phyloP scores from a whole-genome alignment of 2,329 filamentous ascomycete genomes.

The Bipolaris zeicola region DNA sequence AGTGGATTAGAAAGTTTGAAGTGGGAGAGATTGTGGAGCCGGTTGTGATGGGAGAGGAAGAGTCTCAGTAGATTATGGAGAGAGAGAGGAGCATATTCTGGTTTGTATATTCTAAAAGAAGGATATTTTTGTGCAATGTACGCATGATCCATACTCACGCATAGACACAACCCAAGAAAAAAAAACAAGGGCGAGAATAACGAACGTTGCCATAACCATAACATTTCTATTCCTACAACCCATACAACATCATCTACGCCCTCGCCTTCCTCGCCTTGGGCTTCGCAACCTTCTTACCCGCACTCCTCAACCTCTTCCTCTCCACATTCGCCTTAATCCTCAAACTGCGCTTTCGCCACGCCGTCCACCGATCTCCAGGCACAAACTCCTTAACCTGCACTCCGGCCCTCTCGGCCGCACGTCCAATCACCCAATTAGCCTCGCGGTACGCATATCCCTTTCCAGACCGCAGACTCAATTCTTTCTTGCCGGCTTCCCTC shows the following conservation, averaged over 20 bases:
- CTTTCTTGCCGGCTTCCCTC: conserved; percentile 42
- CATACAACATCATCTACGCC: conserved; percentile 7
- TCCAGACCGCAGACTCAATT: conserved; percentile 36
- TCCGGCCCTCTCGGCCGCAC: conserved; percentile 64
- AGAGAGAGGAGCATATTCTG: neutral
- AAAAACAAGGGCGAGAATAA: too few species aligned
- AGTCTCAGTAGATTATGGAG: too few species aligned
- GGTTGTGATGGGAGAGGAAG: neutral
- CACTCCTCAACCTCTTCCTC: conserved; percentile 60
- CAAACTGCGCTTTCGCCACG: conserved; percentile 65
- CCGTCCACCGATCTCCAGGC: conserved; percentile 65
- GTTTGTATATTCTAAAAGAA: too few species aligned
- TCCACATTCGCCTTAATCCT: conserved; percentile 59
- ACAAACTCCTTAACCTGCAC: conserved; percentile 62
- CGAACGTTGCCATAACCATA: neutral
- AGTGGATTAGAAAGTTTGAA: conserved; percentile 48
- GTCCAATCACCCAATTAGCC: conserved; percentile 71
- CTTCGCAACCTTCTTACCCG: conserved; percentile 44
- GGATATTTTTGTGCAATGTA: too few species aligned
- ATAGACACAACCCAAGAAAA: too few species aligned
- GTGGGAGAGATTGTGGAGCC: conserved; percentile 12
- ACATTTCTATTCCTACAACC: conserved; percentile 7
- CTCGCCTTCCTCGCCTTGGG: conserved; percentile 37
- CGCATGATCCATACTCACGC: too few species aligned
- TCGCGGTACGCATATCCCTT: conserved; percentile 68